phyloP scores from a whole-genome alignment of 2,329 filamentous ascomycete species.

The Colletotrichum magnum region DNA sequence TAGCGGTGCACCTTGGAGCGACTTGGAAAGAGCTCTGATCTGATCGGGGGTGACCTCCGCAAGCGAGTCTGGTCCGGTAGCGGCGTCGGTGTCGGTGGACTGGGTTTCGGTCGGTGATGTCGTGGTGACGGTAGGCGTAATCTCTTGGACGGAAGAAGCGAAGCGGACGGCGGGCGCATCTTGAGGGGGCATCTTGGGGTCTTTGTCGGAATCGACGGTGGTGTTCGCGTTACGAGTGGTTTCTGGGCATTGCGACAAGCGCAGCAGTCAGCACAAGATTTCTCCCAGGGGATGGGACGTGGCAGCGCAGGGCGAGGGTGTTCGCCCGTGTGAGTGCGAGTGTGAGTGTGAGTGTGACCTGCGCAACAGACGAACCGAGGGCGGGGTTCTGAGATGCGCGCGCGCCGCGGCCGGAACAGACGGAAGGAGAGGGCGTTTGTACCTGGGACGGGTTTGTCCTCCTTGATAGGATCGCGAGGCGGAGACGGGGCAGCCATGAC shows the following conservation, averaged over 20 bases:
- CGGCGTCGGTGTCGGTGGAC: conserved; percentile 39
- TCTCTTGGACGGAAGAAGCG: conserved; percentile 79
- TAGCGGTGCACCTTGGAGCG: conserved; percentile 80
- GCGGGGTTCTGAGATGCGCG: conserved; percentile 33
- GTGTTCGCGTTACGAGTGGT: conserved; percentile 20
- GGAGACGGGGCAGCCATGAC: conserved; percentile 32
- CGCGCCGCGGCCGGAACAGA: conserved; percentile 32
- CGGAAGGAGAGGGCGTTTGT: conserved; percentile 36
- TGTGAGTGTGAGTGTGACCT: conserved; percentile 35
- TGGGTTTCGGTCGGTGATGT: conserved; percentile 46
- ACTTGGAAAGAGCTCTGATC: conserved; percentile 79
- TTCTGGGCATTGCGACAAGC: conserved; percentile 40
- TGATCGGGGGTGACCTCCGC: conserved; percentile 70
- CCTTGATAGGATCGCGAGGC: conserved; percentile 25
- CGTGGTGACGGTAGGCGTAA: conserved; percentile 63
- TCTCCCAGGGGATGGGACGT: background rate
- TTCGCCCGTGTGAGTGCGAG: background rate
- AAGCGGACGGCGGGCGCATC: conserved; percentile 75
- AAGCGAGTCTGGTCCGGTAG: conserved; percentile 49
- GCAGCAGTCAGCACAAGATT: conserved; percentile 37
- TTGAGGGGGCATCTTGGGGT: conserved; percentile 44
- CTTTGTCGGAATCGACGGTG: conserved; percentile 41
- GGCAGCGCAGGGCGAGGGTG: background rate
- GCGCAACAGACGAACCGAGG: conserved; percentile 41
- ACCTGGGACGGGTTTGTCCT: conserved; percentile 32